phyloP scores from a whole-genome alignment of 2,329 filamentous ascomycete species.

The Orbilia ellipsospora region DNA sequence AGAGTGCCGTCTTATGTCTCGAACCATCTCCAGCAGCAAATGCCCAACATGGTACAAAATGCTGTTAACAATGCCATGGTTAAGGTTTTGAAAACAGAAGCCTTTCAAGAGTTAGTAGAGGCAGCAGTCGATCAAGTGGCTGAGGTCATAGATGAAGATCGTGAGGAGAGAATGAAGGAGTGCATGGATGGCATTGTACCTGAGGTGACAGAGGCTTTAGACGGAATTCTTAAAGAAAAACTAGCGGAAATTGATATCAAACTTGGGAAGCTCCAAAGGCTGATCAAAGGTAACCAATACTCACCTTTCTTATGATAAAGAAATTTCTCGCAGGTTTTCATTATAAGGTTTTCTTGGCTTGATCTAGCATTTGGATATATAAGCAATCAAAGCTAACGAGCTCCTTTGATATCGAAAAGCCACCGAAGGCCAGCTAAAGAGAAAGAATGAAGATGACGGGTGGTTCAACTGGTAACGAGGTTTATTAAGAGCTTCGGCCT shows the following conservation, averaged over 20 bases:
- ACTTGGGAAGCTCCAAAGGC: constrained; percentile 14
- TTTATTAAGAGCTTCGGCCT: neutral
- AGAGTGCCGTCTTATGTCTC: neutral
- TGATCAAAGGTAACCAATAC: constrained; percentile 34
- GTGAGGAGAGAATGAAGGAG: neutral
- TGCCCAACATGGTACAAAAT: neutral
- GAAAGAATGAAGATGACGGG: constrained; percentile 8
- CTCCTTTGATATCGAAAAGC: neutral
- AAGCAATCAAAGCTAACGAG: constrained; percentile 11
- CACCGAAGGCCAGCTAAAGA: constrained; percentile 16
- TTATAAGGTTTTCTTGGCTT: neutral
- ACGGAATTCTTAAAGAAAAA: constrained; percentile 11
- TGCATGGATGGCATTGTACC: constrained; percentile 2
- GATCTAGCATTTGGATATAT: neutral
- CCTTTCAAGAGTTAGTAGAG: neutral
- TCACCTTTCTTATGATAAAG: neutral
- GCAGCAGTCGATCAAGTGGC: neutral
- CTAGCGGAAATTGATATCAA: constrained; percentile 14
- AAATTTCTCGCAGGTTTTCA: neutral
- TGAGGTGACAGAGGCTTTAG: constrained; percentile 10
- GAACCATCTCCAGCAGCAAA: neutral
- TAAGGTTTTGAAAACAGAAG: neutral
- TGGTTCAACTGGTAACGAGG: constrained; percentile 32
- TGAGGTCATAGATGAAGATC: neutral
- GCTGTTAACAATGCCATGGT: neutral